These are phyloP conservation scores for Penicillium janthinellum DNA, from an alignment of 2,329 filamentous ascomycete species.

Conservation along the genomic window DNA sequence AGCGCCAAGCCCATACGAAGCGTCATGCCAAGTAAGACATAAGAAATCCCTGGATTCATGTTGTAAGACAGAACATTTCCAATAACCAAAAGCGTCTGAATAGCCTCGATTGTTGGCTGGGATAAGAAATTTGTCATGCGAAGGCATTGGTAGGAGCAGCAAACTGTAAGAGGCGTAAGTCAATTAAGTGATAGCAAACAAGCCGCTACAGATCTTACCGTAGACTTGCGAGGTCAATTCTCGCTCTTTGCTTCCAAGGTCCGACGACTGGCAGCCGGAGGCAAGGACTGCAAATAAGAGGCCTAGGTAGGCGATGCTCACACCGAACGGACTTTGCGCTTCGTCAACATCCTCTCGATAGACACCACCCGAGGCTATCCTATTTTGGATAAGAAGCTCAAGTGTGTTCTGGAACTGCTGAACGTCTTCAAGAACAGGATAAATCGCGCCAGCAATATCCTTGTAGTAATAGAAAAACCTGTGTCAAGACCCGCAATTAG, in stretches of 20 bases:
- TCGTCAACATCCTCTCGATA: constrained; percentile 50
- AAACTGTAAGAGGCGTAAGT: constrained; percentile 47
- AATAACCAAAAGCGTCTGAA: constrained; percentile 63
- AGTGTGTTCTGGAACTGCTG: constrained; percentile 58
- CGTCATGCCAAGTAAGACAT: constrained; percentile 62
- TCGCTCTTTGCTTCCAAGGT: constrained; percentile 59
- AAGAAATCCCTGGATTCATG: constrained; percentile 66
- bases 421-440: constrained; percentile 62
- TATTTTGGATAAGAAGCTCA: constrained; percentile 55
- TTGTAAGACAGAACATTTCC: constrained; percentile 64
- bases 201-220: constrained; percentile 42
- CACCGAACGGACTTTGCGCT: constrained; percentile 59
- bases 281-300: constrained; percentile 64
- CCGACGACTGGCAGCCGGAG: constrained; percentile 63
- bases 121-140: constrained; percentile 66
- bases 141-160: constrained; percentile 66
- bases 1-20: constrained; percentile 63
- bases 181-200: background rate
- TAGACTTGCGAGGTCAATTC: constrained; percentile 67
- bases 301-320: constrained; percentile 60
- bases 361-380: constrained; percentile 47
- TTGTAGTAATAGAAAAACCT: constrained; percentile 61
- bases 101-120: constrained; percentile 61
- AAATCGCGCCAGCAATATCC: constrained; percentile 62
- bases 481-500: constrained; percentile 8